These are phyloP conservation scores for Abelmoschus esculentus DNA, from an alignment of 345 rosid species.

Conservation along the genomic window DNA sequence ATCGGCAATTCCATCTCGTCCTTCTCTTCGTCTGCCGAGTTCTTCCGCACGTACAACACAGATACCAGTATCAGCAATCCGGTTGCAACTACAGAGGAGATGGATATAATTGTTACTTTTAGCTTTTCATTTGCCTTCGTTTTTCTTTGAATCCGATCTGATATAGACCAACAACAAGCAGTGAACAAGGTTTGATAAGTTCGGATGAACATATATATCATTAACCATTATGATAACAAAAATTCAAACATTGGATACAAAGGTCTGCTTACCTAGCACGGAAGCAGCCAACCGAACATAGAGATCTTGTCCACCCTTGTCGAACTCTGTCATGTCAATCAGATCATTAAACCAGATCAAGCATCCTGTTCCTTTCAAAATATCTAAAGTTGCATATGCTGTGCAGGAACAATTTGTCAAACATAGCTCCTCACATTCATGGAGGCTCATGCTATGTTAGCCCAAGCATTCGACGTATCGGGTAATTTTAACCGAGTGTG, in stretches of 20 bases:
- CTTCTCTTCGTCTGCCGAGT: not conserved
- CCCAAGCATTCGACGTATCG: constrained; percentile 5
- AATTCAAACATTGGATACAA: no score
- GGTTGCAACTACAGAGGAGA: not conserved
- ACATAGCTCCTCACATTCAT: constrained; percentile 18
- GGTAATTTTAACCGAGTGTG: constrained; percentile 18
- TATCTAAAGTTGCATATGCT: constrained; percentile 17
- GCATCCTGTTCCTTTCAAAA: constrained; percentile 4
- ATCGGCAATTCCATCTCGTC: not conserved
- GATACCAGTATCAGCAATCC: not conserved
- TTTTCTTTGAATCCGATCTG: not conserved
- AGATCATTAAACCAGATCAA: not conserved
- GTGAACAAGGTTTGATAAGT: not conserved
- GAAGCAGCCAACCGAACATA: constrained; percentile 2
- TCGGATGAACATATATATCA: not conserved
- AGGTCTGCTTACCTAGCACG: not conserved
- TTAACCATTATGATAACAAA: not conserved
- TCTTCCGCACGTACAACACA: not conserved
- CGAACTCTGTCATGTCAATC: not conserved
- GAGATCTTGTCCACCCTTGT: constrained; percentile 5
- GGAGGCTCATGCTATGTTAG: constrained; percentile 9
- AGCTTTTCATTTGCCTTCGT: not conserved
- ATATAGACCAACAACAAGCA: not conserved
- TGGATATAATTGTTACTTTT: not conserved
- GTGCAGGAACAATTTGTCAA: constrained; percentile 27